Evolutionary conservation across 345 rosid genomes (phyloP).

Genomic region (Reutealis trisperma): DNA sequence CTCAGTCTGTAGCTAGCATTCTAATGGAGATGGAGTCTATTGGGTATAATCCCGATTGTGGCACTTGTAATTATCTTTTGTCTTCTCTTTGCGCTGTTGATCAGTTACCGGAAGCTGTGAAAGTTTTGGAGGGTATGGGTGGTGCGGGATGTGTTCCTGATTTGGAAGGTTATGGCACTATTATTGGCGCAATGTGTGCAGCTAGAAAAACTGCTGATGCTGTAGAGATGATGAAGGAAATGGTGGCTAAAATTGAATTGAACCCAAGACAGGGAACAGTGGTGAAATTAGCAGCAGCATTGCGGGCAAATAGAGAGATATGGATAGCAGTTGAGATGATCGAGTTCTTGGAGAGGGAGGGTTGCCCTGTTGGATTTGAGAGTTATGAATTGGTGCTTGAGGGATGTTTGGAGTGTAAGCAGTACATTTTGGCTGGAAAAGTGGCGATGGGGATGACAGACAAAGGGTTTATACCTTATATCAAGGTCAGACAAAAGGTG

Average conservation of each 20-base stretch:
- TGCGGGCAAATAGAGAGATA: constrained; percentile 64
- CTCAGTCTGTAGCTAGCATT: constrained; percentile 42
- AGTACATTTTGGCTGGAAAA: constrained; percentile 75
- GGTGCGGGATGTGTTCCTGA: constrained; percentile 68
- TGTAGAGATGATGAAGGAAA: constrained; percentile 58
- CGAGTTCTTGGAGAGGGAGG: constrained; percentile 65
- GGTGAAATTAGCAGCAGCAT: constrained; percentile 54
- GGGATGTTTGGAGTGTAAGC: constrained; percentile 66
- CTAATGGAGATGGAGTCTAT: constrained; percentile 58
- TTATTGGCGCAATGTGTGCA: constrained; percentile 53
- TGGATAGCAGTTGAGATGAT: constrained; percentile 67
- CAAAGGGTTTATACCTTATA: constrained; percentile 77
- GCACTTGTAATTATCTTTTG: constrained; percentile 63
- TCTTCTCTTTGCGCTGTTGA: constrained; percentile 73
- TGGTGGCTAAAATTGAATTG: constrained; percentile 68
- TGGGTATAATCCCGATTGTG: constrained; percentile 68
- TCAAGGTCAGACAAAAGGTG: constrained; percentile 68
- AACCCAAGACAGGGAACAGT: constrained; percentile 63
- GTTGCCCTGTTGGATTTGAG: constrained; percentile 59
- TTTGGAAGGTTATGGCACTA: constrained; percentile 59
- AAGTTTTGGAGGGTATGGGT: constrained; percentile 61
- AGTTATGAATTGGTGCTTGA: constrained; percentile 59
- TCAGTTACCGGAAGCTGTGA: constrained; percentile 61
- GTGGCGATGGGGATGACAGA: constrained; percentile 66
- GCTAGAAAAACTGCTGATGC: constrained; percentile 59